Percentiles rank a stretch among this genome's conserved stretches.
These are phyloP conservation scores for Thamnidium elegans DNA, from an alignment of 192 early-diverging fungal genomes.

Conservation along the genomic window DNA sequence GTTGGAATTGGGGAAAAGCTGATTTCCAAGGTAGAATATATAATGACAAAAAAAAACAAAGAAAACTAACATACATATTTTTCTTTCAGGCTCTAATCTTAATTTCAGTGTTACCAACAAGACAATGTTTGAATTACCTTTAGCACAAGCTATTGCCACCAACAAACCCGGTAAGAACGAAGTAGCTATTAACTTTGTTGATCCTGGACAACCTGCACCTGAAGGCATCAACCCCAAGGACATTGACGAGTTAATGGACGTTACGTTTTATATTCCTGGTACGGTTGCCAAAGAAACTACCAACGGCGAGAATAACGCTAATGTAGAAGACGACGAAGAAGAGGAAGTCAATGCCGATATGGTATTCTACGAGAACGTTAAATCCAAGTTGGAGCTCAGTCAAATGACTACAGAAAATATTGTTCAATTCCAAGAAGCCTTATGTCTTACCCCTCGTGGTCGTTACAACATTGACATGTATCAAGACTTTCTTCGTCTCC, in stretches of 20 bases:
- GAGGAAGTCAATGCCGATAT: conserved; percentile 63
- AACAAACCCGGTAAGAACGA: conserved; percentile 85
- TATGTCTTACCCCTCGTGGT: conserved; percentile 90
- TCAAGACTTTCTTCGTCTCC: conserved; percentile 84
- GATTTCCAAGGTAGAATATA: conserved; percentile 68
- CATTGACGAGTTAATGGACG: conserved; percentile 51
- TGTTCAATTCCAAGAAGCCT: conserved; percentile 76
- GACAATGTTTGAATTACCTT: conserved; percentile 88
- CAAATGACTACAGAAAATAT: conserved; percentile 85
- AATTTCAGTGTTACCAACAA: conserved; percentile 82
- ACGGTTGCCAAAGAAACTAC: conserved; percentile 41
- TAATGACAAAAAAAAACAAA: background rate
- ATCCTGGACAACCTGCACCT: conserved; percentile 52
- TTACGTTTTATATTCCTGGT: conserved; percentile 15
- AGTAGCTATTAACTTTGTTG: conserved; percentile 86
- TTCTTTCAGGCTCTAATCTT: conserved; percentile 52
- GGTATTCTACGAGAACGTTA: conserved; percentile 88
- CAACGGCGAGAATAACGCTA: conserved; percentile 41
- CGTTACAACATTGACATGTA: conserved; percentile 96
- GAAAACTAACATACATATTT: background rate
- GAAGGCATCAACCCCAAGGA: conserved; percentile 51
- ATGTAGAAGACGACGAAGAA: conserved; percentile 61
- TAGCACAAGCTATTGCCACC: conserved; percentile 83
- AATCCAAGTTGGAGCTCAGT: conserved; percentile 86
- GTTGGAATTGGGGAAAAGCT: conserved; percentile 96